phyloP scores from a whole-genome alignment of 495 filamentous ascomycete genomes.

The Penicillium steckii region DNA sequence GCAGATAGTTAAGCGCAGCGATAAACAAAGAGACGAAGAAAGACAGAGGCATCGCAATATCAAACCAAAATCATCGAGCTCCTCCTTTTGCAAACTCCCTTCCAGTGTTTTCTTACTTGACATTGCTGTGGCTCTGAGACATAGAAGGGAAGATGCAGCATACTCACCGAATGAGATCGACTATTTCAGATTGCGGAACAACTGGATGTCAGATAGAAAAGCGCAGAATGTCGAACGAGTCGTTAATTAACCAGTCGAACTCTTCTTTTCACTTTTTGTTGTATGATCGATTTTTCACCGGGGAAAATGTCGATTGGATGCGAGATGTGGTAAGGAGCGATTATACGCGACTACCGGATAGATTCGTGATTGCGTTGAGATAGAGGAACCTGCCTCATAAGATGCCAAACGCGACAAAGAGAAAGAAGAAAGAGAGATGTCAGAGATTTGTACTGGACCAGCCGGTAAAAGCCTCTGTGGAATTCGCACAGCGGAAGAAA shows the following conservation, averaged over 20 bases:
- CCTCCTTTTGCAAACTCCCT: conserved; percentile 3
- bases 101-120: too few species aligned
- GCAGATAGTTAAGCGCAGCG: conserved; percentile 15
- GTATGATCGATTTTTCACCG: too few species aligned
- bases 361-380: conserved; percentile 13
- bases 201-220: too few species aligned
- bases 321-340: conserved; percentile 17
- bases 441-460: conserved; percentile 44
- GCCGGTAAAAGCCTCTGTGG: conserved; percentile 41
- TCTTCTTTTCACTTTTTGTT: too few species aligned
- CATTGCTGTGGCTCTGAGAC: background rate
- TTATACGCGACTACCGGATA: conserved; percentile 2
- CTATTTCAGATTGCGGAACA: too few species aligned
- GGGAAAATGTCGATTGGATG: background rate
- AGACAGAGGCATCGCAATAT: background rate
- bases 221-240: too few species aligned
- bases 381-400: conserved; percentile 42
- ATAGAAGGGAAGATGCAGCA: background rate
- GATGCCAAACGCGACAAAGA: conserved; percentile 15
- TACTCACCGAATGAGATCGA: background rate
- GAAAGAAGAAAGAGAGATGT: conserved; percentile 33
- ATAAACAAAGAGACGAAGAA: conserved; percentile 15
- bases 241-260: too few species aligned
- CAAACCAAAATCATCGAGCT: background rate
- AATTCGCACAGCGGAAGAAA: conserved; percentile 43